Conservation (phyloP, 2,329 filamentous ascomycete species). For the Madurella fahalii region DNA sequence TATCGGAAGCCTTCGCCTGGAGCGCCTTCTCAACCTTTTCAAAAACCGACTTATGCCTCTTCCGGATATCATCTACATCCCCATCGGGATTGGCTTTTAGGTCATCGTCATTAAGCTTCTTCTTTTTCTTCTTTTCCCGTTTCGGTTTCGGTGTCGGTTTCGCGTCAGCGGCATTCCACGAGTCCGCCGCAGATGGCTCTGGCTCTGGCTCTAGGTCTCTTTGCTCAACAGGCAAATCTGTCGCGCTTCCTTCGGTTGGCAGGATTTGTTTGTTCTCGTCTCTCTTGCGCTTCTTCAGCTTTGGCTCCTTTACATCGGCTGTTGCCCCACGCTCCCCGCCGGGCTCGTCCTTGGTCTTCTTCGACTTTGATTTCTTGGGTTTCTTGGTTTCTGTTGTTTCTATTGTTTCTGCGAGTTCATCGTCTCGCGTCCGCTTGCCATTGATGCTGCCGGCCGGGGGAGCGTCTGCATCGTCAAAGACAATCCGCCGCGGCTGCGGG, state of each 20-base stretch:
- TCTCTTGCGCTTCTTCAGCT: conserved; percentile 5
- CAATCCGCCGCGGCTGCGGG: conserved; percentile 14
- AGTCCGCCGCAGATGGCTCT: neutral
- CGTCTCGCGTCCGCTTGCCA: neutral
- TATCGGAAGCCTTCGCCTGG: conserved; percentile 33
- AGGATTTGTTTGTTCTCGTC: neutral
- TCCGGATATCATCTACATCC: conserved; percentile 24
- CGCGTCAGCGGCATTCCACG: neutral
- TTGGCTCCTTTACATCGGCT: conserved; percentile 1
- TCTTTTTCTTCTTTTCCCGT: conserved; percentile 29
- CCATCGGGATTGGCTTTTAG: conserved; percentile 26
- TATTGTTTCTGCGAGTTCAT: neutral
- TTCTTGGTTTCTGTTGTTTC: conserved; percentile 6
- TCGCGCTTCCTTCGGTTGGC: neutral
- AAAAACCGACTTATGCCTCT: conserved; percentile 48
- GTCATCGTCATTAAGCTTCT: conserved; percentile 24
- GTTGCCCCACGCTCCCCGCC: neutral
- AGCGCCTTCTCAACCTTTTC: conserved; percentile 55
- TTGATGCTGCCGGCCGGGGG: conserved; percentile 2
- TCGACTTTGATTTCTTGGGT: conserved; percentile 12
- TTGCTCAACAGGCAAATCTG: neutral
- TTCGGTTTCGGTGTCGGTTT: conserved; percentile 18
- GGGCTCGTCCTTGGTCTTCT: conserved; percentile 3
- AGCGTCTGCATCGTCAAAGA: conserved; percentile 16
- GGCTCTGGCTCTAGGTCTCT: neutral